A percentile compares a stretch with the other conserved stretches of the same genome.
phyloP scores from a whole-genome alignment of 2,329 filamentous ascomycete species.

The Zelopaecilomyces penicillatus region DNA sequence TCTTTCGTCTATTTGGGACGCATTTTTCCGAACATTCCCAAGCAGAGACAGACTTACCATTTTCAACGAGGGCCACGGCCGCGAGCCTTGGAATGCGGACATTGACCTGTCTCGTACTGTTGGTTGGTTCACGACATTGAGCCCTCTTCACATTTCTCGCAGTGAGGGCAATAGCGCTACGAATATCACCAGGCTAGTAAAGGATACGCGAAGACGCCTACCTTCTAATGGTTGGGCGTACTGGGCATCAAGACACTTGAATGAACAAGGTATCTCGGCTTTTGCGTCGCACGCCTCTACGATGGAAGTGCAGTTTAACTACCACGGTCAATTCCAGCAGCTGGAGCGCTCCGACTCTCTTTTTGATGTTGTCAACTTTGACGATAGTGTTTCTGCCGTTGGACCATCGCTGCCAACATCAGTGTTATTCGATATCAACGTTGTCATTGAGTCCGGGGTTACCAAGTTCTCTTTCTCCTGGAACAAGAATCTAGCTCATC shows the following conservation, averaged over 20 bases:
- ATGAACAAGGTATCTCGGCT: background rate
- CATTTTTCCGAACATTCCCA: conserved; percentile 23
- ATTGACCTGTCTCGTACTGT: conserved; percentile 27
- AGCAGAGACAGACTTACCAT: conserved; percentile 17
- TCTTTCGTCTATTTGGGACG: conserved; percentile 19
- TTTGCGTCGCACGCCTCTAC: background rate
- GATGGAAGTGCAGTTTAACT: background rate
- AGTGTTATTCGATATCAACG: too few species aligned
- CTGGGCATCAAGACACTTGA: background rate
- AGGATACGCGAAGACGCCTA: background rate
- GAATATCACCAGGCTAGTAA: background rate
- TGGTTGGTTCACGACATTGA: conserved; percentile 31
- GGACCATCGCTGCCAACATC: too few species aligned
- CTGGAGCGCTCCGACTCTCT: conserved; percentile 25
- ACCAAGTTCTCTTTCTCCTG: too few species aligned
- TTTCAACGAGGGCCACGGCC: conserved; percentile 15
- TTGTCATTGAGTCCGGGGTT: too few species aligned
- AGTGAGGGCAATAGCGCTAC: background rate
- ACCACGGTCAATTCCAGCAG: conserved; percentile 27
- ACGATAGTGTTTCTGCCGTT: too few species aligned
- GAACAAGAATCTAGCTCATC: too few species aligned
- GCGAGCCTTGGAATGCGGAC: conserved; percentile 21
- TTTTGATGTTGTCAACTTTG: background rate
- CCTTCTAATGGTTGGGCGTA: background rate
- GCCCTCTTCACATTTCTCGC: conserved; percentile 14